phyloP scores from a whole-genome alignment of 352 stramenopile genomes.

The Globisporangium mamillatum region DNA sequence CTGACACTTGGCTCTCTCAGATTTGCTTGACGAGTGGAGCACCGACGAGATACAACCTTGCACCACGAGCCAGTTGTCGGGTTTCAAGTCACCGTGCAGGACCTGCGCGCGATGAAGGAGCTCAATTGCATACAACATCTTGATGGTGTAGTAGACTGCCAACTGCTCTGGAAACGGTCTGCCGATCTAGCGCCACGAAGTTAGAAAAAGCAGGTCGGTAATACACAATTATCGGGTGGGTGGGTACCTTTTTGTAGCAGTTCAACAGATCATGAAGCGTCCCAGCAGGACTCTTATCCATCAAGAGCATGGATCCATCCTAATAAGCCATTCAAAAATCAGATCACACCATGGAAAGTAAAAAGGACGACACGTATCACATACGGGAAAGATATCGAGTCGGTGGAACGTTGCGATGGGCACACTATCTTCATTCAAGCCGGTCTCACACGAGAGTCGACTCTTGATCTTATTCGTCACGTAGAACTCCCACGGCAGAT shows the following conservation, averaged over 20 bases:
- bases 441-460: constrained; percentile 25
- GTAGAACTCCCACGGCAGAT: constrained; percentile 82
- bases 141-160: constrained; percentile 72
- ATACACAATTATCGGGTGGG: background rate
- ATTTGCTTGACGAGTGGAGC: constrained; percentile 2
- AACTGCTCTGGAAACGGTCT: constrained; percentile 67
- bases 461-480: constrained; percentile 54
- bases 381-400: constrained; percentile 64
- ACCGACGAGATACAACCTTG: constrained; percentile 22
- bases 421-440: constrained; percentile 22
- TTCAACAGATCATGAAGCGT: constrained; percentile 82
- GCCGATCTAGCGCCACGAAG: constrained; percentile 29
- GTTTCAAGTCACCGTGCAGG: constrained; percentile 85
- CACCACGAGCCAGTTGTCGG: constrained; percentile 82
- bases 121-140: constrained; percentile 75
- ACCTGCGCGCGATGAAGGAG: constrained; percentile 57
- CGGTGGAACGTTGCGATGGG: constrained; percentile 41
- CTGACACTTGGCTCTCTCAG: constrained; percentile 17
- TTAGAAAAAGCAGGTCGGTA: constrained; percentile 1
- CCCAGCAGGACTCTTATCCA: constrained; percentile 62
- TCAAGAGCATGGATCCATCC: constrained; percentile 76
- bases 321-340: constrained; percentile 17
- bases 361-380: constrained; percentile 1
- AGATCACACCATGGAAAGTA: constrained; percentile 4
- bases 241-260: constrained; percentile 57